phyloP scores from a whole-genome alignment of 106 monocot species.

The Dendrobium nobile region DNA sequence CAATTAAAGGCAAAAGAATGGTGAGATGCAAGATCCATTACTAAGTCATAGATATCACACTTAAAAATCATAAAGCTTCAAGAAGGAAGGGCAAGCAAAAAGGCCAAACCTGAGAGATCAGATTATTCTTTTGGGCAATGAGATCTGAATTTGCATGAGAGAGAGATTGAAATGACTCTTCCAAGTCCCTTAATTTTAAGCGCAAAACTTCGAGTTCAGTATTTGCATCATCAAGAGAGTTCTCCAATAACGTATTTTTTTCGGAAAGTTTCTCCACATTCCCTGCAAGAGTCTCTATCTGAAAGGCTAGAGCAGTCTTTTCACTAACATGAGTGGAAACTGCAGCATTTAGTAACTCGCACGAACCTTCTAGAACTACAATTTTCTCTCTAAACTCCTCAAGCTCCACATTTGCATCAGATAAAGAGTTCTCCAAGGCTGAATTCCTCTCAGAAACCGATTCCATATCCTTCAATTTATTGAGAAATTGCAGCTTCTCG shows the following conservation, averaged over 20 bases:
- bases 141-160: constrained; percentile 22
- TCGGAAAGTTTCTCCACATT: constrained; percentile 24
- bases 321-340: constrained; percentile 25
- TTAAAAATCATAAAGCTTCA: background rate
- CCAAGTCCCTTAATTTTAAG: constrained; percentile 28
- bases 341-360: constrained; percentile 12
- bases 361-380: constrained; percentile 18
- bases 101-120: constrained; percentile 26
- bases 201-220: constrained; percentile 28
- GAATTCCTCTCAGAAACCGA: constrained; percentile 19
- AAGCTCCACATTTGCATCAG: constrained; percentile 40
- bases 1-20: background rate
- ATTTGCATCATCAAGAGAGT: constrained; percentile 29
- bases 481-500: constrained; percentile 29
- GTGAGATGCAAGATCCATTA: background rate
- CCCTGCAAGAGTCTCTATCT: constrained; percentile 19
- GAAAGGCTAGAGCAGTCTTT: constrained; percentile 23
- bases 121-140: constrained; percentile 28
- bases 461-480: constrained; percentile 30
- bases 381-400: constrained; percentile 28
- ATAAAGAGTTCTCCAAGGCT: constrained; percentile 34
- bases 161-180: constrained; percentile 27
- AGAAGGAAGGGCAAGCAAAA: background rate
- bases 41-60: constrained; percentile 2
- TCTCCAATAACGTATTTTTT: constrained; percentile 33